Base-by-base conservation (phyloP, 164 flowering plant genomes). In the Cinnamomum chago region DNA sequence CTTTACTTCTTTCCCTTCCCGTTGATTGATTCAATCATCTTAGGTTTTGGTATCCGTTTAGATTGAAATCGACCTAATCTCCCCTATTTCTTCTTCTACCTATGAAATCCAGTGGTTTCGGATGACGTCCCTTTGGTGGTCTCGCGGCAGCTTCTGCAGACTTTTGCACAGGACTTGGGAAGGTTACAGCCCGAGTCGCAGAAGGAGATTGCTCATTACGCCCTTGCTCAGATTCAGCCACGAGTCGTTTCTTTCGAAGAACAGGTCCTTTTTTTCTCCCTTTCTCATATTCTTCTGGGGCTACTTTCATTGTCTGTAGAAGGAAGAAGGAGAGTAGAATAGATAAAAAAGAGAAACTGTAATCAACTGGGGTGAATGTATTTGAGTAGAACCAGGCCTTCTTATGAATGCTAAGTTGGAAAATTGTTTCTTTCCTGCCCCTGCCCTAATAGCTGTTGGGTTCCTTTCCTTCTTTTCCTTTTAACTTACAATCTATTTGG, bases 171-270 rank as follows among this genome's bases (percentile, higher is more conserved):
- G 60, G 99, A 95, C 50, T 51, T 95, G 68, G 98, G 95, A 73
- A 86, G 81, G 72, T 76, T 93, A 80, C 84, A 84, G 74, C 81
- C 96, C 12, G 99, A 93, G 73, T 35, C 84, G 25, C 99, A 92
- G 77, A 95, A 92, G 87, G 96, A 92, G 81, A 88, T 93, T 73
- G 93, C 97, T 0, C 93, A 90, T 79, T 90, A 90, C 74, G 86
- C 90, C 24, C 96, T 95, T 40, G 79, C 85, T 73, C 97, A 92
- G 92, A 93, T 95, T 86, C 99, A 95, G 79, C 96, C 96, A 67
- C 89, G 98, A 1, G 97, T 91, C 50, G 98, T 95, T 47, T 95
- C 99, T 6, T 95, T 95, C 50, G 99, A 93, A 78, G 99, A 93
- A 73, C 99, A 93, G 95, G 99, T 95, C 75, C 40, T 14, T 2